Evolutionary conservation across 257 asterid genomes (phyloP), one percentile per base, ranked within the genome.

Genomic region (Solanum pennellii): DNA sequence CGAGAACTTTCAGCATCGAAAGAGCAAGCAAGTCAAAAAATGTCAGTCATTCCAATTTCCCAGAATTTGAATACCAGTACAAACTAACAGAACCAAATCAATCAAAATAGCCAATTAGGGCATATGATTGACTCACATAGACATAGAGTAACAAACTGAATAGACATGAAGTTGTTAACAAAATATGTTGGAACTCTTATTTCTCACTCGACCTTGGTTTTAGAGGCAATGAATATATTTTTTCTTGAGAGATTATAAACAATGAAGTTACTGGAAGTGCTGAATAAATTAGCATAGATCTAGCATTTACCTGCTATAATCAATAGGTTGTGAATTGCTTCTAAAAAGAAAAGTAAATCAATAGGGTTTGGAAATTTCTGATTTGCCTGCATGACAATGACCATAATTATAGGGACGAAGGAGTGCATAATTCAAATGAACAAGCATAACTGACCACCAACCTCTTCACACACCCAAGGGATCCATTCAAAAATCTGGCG

Each of bases 391-490:
- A 88, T 83, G 59, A 45, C 85, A 82, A 86, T 89, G 88, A 90
- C 45, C 71, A 82, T 11, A 82, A 29, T 49, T 49, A 82, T 49
- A 12, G 37, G 60, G 89, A 79, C 9, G 71, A 59, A 86, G 59
- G 6, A 83, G 59, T 59, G 49, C 37, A 90, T 69, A 68, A 47
- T 87, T 42, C 77, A 42, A 89, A 87, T 87, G 85, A 86, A 87
- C 45, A 49, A 29, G 71, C 85, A 80, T 20, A 23, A 27, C 85
- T 35, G 72, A 87, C 21, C 82, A 39, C 91, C 86, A 89, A 95
- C 99, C 98, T 95, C 97, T 90, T 92, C 95, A 88, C 73, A 86
- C 88, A 97, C 89, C 99, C 99, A 97, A 86, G 89, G 92, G 75
- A 94, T 91, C 99, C 99, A 97, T 88, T 90, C 89, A 86, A 87